Evolutionary conservation across 2,329 filamentous ascomycete species (phyloP).

Genomic region (Colletotrichum coccodes): DNA sequence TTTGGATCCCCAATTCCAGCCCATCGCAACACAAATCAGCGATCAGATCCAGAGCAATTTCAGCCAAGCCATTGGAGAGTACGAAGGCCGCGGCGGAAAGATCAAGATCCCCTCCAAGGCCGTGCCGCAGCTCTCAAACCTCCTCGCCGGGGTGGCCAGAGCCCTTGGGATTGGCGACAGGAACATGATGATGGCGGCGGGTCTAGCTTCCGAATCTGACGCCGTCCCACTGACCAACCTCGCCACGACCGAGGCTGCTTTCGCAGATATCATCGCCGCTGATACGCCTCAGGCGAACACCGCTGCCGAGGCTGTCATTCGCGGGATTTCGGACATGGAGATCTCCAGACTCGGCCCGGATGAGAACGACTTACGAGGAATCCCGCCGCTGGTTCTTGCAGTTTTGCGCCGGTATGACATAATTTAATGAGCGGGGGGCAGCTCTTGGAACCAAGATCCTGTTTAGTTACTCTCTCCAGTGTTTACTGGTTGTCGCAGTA

Average conservation of each 20-base stretch:
- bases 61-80: neutral
- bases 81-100: slow-evolving; percentile 26
- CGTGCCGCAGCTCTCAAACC: slow-evolving; percentile 16
- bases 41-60: slow-evolving; percentile 20
- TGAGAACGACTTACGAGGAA: slow-evolving; percentile 23
- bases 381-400: slow-evolving; percentile 16
- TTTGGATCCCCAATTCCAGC: neutral
- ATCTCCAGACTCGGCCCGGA: neutral
- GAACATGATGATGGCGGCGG: neutral
- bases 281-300: slow-evolving; percentile 15
- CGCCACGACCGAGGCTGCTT: neutral
- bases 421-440: neutral
- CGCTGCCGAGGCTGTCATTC: neutral
- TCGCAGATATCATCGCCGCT: neutral
- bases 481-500: no score
- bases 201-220: neutral
- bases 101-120: slow-evolving; percentile 28
- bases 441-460: neutral
- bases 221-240: neutral
- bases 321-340: neutral
- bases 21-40: neutral
- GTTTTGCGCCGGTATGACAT: slow-evolving; percentile 16
- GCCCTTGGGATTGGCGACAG: slow-evolving; percentile 21
- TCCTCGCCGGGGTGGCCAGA: slow-evolving; percentile 16
- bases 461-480: neutral